phyloP scores from a whole-genome alignment of 352 stramenopile species.

The Globisporangium alternatum region DNA sequence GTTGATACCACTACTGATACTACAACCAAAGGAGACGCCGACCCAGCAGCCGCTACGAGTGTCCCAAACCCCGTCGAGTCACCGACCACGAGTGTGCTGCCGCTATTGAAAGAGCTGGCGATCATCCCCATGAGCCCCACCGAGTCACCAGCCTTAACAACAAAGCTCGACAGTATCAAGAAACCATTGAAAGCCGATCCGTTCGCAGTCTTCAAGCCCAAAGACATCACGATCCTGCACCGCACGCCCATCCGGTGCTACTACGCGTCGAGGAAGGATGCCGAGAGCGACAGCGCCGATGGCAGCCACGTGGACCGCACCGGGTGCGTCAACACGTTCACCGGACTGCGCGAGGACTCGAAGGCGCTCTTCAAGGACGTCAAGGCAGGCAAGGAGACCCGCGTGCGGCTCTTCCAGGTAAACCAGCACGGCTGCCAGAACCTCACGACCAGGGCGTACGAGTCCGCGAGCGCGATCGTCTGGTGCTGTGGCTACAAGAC shows the following conservation, averaged over 20 bases:
- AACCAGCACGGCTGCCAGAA: conserved; percentile 53
- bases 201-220: conserved; percentile 42
- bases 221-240: conserved; percentile 82
- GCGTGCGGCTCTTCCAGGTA: conserved; percentile 74
- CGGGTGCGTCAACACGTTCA: conserved; percentile 86
- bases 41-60: background rate
- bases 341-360: conserved; percentile 75
- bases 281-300: conserved; percentile 63
- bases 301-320: conserved; percentile 52
- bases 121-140: conserved; percentile 10
- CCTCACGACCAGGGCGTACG: conserved; percentile 60
- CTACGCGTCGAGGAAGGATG: conserved; percentile 75
- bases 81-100: conserved; percentile 8
- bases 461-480: conserved; percentile 68
- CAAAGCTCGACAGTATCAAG: conserved; percentile 20
- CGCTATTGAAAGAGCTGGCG: conserved; percentile 10
- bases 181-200: conserved; percentile 11
- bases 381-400: conserved; percentile 46
- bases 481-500: conserved; percentile 83
- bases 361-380: conserved; percentile 76
- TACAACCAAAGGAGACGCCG: background rate
- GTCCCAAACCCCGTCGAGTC: conserved; percentile 2
- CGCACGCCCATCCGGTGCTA: conserved; percentile 76
- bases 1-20: no score
- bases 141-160: conserved; percentile 8